A percentile compares a stretch with the other conserved stretches of the same genome.
Evolutionary conservation across 1,139 yeast species (phyloP).

Genomic region (Geotrichum restrictum): DNA sequence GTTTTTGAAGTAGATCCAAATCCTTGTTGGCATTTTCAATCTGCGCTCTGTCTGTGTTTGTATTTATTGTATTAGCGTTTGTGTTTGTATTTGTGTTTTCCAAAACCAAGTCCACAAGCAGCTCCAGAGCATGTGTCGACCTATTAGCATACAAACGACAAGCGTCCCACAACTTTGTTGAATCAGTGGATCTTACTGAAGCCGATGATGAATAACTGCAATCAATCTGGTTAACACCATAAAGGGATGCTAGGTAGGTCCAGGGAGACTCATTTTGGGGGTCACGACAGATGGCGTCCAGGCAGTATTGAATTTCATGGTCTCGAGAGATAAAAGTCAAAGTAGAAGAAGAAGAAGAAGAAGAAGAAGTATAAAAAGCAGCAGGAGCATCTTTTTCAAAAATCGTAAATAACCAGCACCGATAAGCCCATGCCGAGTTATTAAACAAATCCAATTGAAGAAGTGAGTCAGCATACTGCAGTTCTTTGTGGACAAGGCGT

Average conservation of each 20-base stretch:
- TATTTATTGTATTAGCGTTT: neutral
- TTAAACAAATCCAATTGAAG: constrained; percentile 68
- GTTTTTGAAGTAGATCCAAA: constrained; percentile 48
- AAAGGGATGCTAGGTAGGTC: constrained; percentile 71
- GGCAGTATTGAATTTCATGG: constrained; percentile 48
- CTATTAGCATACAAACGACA: too few species aligned
- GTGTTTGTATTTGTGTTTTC: neutral
- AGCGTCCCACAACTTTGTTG: neutral
- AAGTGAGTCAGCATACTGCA: constrained; percentile 49
- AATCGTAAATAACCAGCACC: constrained; percentile 52
- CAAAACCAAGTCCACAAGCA: too few species aligned
- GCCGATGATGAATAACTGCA: too few species aligned
- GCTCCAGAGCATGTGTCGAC: too few species aligned
- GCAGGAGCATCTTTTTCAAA: constrained; percentile 3
- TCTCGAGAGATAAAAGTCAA: constrained; percentile 12
- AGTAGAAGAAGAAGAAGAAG: neutral
- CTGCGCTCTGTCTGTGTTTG: constrained; percentile 31
- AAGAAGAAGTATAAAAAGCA: neutral
- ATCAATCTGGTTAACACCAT: constrained; percentile 37
- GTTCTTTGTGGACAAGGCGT: constrained; percentile 47
- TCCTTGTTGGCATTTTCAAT: constrained; percentile 41
- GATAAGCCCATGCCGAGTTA: constrained; percentile 92
- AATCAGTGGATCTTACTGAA: neutral
- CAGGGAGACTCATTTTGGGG: constrained; percentile 88
- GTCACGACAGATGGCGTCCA: constrained; percentile 48